These are phyloP conservation scores for Quambalaria eucalypti DNA, from an alignment of 1,284 basidiomycete species.

Conservation along the genomic window DNA sequence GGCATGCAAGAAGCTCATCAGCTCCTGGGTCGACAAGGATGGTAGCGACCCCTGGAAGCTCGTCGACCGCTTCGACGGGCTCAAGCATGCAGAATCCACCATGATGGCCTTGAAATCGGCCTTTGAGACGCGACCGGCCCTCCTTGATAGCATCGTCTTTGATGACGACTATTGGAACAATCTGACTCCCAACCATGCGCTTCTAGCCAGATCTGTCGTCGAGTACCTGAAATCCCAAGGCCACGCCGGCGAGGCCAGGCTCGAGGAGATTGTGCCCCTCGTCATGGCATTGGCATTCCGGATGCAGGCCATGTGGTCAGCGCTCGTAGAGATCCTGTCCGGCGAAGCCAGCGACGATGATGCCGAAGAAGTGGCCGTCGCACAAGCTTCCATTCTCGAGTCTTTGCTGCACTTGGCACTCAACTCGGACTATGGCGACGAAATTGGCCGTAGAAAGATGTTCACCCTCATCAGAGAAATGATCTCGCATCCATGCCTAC, in stretches of 20 bases:
- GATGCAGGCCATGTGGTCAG: conserved; percentile 58
- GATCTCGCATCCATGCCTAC: conserved; percentile 69
- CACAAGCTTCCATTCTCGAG: conserved; percentile 58
- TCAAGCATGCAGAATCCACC: conserved; percentile 54
- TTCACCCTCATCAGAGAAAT: conserved; percentile 52
- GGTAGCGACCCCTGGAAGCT: conserved; percentile 47
- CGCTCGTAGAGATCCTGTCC: conserved; percentile 23
- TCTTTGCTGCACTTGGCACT: conserved; percentile 74
- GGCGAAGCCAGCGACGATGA: conserved; percentile 21
- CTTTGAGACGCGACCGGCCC: conserved; percentile 57
- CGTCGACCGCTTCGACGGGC: conserved; percentile 59
- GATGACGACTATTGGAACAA: conserved; percentile 67
- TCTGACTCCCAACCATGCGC: conserved; percentile 70
- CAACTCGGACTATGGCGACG: conserved; percentile 83
- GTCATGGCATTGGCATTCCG: conserved; percentile 80
- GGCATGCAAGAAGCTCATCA: conserved; percentile 58
- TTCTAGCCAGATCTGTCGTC: conserved; percentile 74
- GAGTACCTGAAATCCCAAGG: conserved; percentile 62
- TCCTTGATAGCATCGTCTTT: conserved; percentile 63
- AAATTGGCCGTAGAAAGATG: conserved; percentile 86
- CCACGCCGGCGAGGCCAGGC: conserved; percentile 55
- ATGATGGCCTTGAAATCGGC: conserved; percentile 62
- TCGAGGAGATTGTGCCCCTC: conserved; percentile 73
- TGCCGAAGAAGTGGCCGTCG: conserved; percentile 9
- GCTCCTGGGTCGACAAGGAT: conserved; percentile 33